These are phyloP conservation scores for Podospora tetraspora DNA, from an alignment of 495 filamentous ascomycete species.

Conservation along the genomic window DNA sequence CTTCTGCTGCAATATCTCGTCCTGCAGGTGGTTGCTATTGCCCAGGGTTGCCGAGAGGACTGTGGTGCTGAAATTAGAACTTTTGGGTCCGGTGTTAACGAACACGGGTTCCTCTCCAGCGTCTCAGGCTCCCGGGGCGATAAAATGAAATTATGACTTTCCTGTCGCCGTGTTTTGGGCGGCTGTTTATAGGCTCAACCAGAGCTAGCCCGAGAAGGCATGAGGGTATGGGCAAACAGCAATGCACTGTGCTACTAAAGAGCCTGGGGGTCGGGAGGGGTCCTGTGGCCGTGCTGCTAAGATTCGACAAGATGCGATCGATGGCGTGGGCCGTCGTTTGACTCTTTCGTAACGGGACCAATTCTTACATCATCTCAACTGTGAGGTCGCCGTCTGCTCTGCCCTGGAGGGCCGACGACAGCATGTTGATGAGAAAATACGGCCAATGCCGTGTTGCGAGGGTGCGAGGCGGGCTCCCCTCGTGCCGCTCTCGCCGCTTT, in stretches of 20 bases:
- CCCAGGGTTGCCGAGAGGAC: constrained; percentile 5
- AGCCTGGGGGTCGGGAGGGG: background rate
- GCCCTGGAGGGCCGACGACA: constrained; percentile 3
- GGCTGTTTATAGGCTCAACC: constrained; percentile 7
- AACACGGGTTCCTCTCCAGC: background rate
- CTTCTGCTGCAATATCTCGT: constrained; percentile 21
- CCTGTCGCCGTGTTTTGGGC: constrained; percentile 17
- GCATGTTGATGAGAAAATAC: background rate
- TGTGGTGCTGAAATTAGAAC: constrained; percentile 19
- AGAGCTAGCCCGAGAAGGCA: constrained; percentile 10
- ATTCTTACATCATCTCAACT: background rate
- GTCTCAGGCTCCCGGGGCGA: constrained; percentile 32
- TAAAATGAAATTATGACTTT: constrained; percentile 18
- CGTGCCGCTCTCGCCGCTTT: constrained; percentile 15
- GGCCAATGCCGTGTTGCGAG: background rate
- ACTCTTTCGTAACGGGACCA: background rate
- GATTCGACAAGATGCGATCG: background rate
- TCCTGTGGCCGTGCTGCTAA: background rate
- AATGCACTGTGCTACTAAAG: background rate
- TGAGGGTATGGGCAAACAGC: background rate
- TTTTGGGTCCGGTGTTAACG: background rate
- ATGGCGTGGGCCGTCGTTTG: background rate
- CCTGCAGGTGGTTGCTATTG: constrained; percentile 18
- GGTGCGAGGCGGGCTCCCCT: background rate
- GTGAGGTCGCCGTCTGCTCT: background rate